A percentile compares a stretch with the other conserved stretches of the same genome.
Conservation (phyloP, 805 yeast species). For the Candida nemodendra region DNA sequence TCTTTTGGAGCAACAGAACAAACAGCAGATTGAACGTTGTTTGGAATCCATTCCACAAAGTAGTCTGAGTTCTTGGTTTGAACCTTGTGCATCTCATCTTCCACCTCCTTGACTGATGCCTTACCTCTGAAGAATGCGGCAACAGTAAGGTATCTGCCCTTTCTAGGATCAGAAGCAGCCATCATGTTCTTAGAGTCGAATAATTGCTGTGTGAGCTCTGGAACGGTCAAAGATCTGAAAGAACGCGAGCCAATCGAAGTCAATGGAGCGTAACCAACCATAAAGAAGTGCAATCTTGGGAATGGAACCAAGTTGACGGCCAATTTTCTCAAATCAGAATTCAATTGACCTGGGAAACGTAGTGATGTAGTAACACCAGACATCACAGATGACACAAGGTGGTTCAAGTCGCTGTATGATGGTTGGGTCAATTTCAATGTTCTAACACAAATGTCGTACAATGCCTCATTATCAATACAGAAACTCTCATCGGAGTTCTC, state of each 20-base stretch:
- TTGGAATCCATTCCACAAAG: slow-evolving; percentile 96
- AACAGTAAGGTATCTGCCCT: slow-evolving; percentile 88
- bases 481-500: slow-evolving; percentile 91
- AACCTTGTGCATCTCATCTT: slow-evolving; percentile 85
- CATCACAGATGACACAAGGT: slow-evolving; percentile 86
- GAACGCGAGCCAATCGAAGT: slow-evolving; percentile 77
- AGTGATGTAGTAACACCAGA: slow-evolving; percentile 92
- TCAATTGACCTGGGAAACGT: slow-evolving; percentile 93
- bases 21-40: slow-evolving; percentile 90
- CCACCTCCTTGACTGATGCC: slow-evolving; percentile 89
- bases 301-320: slow-evolving; percentile 94
- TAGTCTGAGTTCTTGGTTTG: slow-evolving; percentile 78
- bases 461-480: slow-evolving; percentile 93
- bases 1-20: slow-evolving; percentile 88
- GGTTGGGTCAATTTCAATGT: slow-evolving; percentile 83
- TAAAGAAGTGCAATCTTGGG: slow-evolving; percentile 93
- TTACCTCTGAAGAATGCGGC: slow-evolving; percentile 95
- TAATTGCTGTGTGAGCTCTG: slow-evolving; percentile 91
- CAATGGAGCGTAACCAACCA: slow-evolving; percentile 93
- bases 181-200: slow-evolving; percentile 91
- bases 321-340: slow-evolving; percentile 86
- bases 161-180: slow-evolving; percentile 92
- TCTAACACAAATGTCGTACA: slow-evolving; percentile 83
- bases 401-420: slow-evolving; percentile 73
- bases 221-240: slow-evolving; percentile 81